These are phyloP conservation scores for Oryza meridionalis DNA, from an alignment of 176 grass and related monocot genomes.

Conservation along the genomic window DNA sequence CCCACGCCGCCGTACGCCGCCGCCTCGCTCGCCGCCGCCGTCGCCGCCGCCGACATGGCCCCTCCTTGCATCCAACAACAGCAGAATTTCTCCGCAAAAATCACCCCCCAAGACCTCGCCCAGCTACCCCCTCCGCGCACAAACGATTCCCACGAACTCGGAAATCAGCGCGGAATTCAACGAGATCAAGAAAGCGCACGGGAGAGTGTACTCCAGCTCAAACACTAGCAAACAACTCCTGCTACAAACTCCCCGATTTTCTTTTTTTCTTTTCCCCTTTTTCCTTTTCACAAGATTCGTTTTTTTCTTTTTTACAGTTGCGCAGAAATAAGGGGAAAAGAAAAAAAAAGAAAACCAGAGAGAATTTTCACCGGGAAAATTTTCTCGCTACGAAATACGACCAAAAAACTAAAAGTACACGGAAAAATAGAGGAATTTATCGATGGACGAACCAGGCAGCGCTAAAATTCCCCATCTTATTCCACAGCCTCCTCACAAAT, in stretches of 20 bases:
- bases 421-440: not conserved
- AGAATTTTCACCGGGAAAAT: not conserved
- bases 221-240: not conserved
- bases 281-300: slow-evolving; percentile 27
- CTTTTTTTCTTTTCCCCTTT: not conserved
- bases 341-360: not conserved
- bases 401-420: slow-evolving; percentile 30
- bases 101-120: not conserved
- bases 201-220: slow-evolving; percentile 5
- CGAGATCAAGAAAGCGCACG: slow-evolving; percentile 20
- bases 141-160: slow-evolving; percentile 15
- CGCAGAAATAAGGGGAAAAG: not conserved
- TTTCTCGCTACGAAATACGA: slow-evolving; percentile 13
- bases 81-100: slow-evolving; percentile 1
- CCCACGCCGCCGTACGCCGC: slow-evolving; percentile 24
- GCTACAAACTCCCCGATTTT: not conserved
- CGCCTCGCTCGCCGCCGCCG: slow-evolving; percentile 6
- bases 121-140: not conserved
- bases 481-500: not conserved
- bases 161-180: not conserved
- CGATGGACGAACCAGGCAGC: not conserved
- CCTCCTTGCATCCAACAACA: slow-evolving; percentile 17
- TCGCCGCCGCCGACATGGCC: slow-evolving; percentile 48
- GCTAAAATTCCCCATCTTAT: not conserved
- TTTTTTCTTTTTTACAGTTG: slow-evolving; percentile 19